Base-by-base conservation (phyloP, 2,329 filamentous ascomycete species). In the Claviceps pusilla region DNA sequence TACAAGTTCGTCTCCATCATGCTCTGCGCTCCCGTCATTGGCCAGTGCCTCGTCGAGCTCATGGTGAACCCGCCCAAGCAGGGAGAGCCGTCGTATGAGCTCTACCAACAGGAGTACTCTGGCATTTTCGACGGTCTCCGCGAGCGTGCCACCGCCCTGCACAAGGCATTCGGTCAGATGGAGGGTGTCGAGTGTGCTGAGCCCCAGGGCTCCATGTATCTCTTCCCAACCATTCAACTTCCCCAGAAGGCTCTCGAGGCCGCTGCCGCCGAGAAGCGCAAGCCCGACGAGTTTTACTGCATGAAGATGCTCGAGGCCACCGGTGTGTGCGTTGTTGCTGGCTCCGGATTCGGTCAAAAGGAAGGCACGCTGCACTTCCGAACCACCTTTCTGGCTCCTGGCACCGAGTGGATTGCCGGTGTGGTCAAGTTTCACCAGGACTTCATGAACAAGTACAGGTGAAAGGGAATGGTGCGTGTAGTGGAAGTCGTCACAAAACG, bases 1-100 rank as follows among this genome's bases (percentile, higher is more conserved):
- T 97, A 97, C 82, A 98, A 98, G 76, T 95, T 95, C 69, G 86
- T 97, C 66, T 93, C 86, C 68, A 97, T 98, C 74, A 91, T 87
- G 74, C 84, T 98, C 61, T 98, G 93, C 73, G 86, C 93, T 51
- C 91, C 93, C 31, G 93, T 98, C 63, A 80, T 95, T 61, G 91
- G 90, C 57, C 93, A 98, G 77, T 97, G 93, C 73, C 78, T 97
- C 50, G 87, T 98, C 57, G 93, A 97, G 75, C 75, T 95, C 68
- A 96, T 97, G 91, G 89, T 96, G 65, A 96, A 97, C 76, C 93
- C 93, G 53, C 93, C 93, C 43, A 78, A 79, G 65, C 71, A 82
- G 62, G 91, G 93, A 56, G 85, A 94, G 57, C 87, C 88, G 16
- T 94, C 87, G 60, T 86, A 87, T 70, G 82, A 83, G 59, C 79